Base-by-base conservation (phyloP, 768 basidiomycete species). In the Auricularia heimuer region DNA sequence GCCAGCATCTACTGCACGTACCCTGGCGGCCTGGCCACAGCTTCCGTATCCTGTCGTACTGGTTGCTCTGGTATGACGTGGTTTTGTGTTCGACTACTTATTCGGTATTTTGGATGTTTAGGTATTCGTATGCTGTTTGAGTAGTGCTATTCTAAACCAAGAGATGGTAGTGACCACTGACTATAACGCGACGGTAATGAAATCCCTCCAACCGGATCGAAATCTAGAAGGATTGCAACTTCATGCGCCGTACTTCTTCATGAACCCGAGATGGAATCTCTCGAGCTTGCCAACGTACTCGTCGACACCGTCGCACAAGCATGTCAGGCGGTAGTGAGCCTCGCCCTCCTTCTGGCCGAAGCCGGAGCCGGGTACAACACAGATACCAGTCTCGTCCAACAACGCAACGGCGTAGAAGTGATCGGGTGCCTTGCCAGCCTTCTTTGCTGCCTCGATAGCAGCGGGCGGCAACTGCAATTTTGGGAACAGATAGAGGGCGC, bases 401-500 rank as follows among this genome's bases (percentile, higher is more conserved):
- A 99, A 74, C 68, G 81, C 83, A 44, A 96, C 79, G 24, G 92
- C 84, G 73, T 99, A 99, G 71, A 95, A 88, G 54, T 86, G 88
- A 74, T 99, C 96, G 3, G 96, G 90, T 69, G 82, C 82, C 77
- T 92, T 92, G 1, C 89, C 90, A 1, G 78, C 81, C 70, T 81
- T 76, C 68, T 80, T 75, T 37, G 96, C 96, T 6, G 85, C 90
- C 60, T 85, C 82, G 65, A 88, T 77, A 3, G 92, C 95, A 69
- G 82, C 84, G 16, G 81, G 70, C 6, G 93, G 85, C 61, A 99
- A 81, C 56, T 80, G 77, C 70, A 98, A 88, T 72, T 80, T 82
- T 4, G 96, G 97, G 80, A 87, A 98, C 56, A 99, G 82, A 77
- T 99, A 99, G 71, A 99, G 81, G 14, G 96, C 94, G 3, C 95